Conservation (phyloP, 2,329 filamentous ascomycete species). For the Rhinocladiella mackenziei region DNA sequence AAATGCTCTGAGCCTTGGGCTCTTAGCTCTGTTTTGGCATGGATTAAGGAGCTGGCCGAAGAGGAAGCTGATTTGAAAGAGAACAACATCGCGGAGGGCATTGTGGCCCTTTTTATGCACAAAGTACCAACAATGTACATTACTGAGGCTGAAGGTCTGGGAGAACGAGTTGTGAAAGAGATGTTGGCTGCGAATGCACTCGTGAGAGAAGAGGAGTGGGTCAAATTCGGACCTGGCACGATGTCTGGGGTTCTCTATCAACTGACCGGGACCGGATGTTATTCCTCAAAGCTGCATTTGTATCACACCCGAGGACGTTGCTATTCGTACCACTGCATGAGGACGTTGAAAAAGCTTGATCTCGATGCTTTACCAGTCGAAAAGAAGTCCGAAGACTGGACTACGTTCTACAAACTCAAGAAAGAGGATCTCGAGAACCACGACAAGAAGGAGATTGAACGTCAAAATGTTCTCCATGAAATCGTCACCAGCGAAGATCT, state of each 20-base stretch:
- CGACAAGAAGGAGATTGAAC: slow-evolving; percentile 81
- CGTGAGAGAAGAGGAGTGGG: slow-evolving; percentile 91
- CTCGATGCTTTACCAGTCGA: slow-evolving; percentile 57
- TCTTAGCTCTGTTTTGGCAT: slow-evolving; percentile 76
- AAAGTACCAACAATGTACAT: slow-evolving; percentile 99
- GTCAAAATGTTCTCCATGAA: slow-evolving; percentile 92
- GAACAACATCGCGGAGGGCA: slow-evolving; percentile 78
- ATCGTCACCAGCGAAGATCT: slow-evolving; percentile 89
- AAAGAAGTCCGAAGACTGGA: slow-evolving; percentile 76
- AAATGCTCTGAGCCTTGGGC: slow-evolving; percentile 91
- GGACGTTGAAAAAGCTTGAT: slow-evolving; percentile 92
- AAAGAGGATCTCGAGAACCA: slow-evolving; percentile 69
- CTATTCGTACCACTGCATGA: slow-evolving; percentile 89
- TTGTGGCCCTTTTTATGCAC: slow-evolving; percentile 83
- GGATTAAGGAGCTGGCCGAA: slow-evolving; percentile 85
- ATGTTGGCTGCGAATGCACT: slow-evolving; percentile 78
- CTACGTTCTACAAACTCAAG: slow-evolving; percentile 77
- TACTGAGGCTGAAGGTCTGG: slow-evolving; percentile 86
- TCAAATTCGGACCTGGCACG: slow-evolving; percentile 77
- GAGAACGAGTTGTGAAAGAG: slow-evolving; percentile 68
- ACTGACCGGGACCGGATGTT: slow-evolving; percentile 85
- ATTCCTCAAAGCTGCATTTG: slow-evolving; percentile 75
- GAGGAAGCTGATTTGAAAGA: slow-evolving; percentile 84
- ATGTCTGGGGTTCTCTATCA: slow-evolving; percentile 92
- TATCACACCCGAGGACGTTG: slow-evolving; percentile 66